A percentile compares a stretch with the other conserved stretches of the same genome.
These are phyloP conservation scores for Penicillium crystallinum DNA, from an alignment of 495 filamentous ascomycete genomes.

Conservation along the genomic window DNA sequence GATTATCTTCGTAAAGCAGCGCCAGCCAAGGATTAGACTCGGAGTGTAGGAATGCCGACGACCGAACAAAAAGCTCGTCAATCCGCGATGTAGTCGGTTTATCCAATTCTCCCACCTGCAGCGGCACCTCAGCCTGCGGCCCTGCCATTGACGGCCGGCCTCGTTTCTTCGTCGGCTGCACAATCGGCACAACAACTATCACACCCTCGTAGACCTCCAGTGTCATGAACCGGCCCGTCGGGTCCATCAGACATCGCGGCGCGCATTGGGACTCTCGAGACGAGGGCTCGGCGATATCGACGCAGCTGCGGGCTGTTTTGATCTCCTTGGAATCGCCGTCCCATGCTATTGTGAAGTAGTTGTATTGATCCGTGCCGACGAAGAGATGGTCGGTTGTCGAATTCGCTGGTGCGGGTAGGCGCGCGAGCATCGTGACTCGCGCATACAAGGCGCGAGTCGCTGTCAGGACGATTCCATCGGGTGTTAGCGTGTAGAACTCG, in stretches of 20 bases:
- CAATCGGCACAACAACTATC: conserved; percentile 67
- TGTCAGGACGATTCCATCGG: conserved; percentile 55
- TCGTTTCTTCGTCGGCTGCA: conserved; percentile 55
- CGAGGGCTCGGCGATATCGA: conserved; percentile 71
- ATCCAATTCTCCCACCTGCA: conserved; percentile 54
- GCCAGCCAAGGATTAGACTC: conserved; percentile 72
- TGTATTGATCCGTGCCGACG: conserved; percentile 81
- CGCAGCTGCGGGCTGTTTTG: conserved; percentile 62
- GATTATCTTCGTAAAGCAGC: conserved; percentile 72
- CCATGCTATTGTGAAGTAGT: conserved; percentile 88
- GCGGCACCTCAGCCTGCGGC: conserved; percentile 29
- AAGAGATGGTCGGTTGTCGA: conserved; percentile 82
- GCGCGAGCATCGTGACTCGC: conserved; percentile 77
- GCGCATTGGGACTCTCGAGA: conserved; percentile 72
- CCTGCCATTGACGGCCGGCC: conserved; percentile 21
- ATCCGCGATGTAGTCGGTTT: conserved; percentile 70
- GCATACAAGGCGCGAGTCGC: conserved; percentile 71
- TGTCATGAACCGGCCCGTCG: conserved; percentile 72
- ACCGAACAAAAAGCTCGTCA: conserved; percentile 80
- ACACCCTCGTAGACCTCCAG: conserved; percentile 87
- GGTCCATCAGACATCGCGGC: conserved; percentile 77
- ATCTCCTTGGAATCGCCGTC: conserved; percentile 56
- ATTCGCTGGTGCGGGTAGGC: conserved; percentile 63
- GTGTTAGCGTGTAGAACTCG: conserved; percentile 68
- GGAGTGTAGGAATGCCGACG: conserved; percentile 74